Conservation (phyloP, 2,329 filamentous ascomycete species). For the Daldinia sp. region DNA sequence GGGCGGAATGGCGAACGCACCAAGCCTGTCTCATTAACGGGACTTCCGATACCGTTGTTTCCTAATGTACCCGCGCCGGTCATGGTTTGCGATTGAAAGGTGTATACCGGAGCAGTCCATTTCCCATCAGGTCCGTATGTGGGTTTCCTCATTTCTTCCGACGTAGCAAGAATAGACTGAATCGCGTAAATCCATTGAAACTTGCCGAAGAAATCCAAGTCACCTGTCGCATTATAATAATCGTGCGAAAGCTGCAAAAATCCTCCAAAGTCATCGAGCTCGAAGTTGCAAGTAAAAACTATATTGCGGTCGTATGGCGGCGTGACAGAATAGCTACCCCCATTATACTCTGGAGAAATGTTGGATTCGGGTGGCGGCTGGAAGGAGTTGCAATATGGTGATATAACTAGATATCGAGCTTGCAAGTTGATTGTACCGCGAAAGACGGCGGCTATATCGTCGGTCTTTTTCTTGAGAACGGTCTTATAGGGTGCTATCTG, state of each 20-base stretch:
- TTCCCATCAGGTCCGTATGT: constrained; percentile 57
- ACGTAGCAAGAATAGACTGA: constrained; percentile 71
- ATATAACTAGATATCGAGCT: constrained; percentile 70
- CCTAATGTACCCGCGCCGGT: constrained; percentile 82
- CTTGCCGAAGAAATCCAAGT: constrained; percentile 76
- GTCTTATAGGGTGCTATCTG: constrained; percentile 75
- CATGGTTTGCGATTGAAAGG: constrained; percentile 77
- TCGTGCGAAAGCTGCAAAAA: constrained; percentile 85
- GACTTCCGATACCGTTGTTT: constrained; percentile 80
- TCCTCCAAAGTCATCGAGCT: constrained; percentile 87
- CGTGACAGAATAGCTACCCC: constrained; percentile 64
- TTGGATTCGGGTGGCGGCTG: constrained; percentile 82
- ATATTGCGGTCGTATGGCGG: constrained; percentile 72
- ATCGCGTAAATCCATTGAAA: constrained; percentile 78
- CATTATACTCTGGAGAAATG: constrained; percentile 65
- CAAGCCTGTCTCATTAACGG: constrained; percentile 80
- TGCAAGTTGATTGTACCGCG: constrained; percentile 77
- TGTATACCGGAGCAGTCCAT: constrained; percentile 61
- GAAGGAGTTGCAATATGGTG: constrained; percentile 90
- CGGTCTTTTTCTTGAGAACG: constrained; percentile 63
- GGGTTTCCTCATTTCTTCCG: constrained; percentile 74
- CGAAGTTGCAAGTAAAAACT: constrained; percentile 97
- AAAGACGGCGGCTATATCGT: constrained; percentile 72
- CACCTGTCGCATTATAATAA: constrained; percentile 78
- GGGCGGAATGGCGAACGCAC: constrained; percentile 89